Base-by-base conservation (phyloP, 257 asterid species). In the Phtheirospermum japonicum region DNA sequence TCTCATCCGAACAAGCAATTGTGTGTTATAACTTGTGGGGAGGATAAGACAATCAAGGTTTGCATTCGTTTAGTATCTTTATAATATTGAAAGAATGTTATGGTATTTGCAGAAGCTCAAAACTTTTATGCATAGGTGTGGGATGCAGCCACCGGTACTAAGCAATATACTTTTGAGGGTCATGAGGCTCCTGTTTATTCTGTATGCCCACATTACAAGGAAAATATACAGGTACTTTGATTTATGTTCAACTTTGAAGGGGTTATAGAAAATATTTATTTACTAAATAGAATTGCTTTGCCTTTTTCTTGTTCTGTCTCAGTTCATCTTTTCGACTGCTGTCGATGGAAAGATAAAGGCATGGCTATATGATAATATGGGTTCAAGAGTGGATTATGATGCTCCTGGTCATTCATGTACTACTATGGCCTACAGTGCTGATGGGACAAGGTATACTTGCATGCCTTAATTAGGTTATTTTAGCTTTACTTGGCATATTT, bases 341-440 rank as follows among this genome's bases (percentile, higher is more conserved):
- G 60, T 68, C 39, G 88, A 87, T 77, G 95, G 95, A 57, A 87
- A 80, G 75, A 84, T 87, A 63, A 87, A 73, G 77, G 86, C 80
- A 16, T 87, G 93, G 94, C 43, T 79, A 26, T 85, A 85, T 59
- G 88, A 86, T 57, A 77, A 81, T 57, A 9, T 57, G 73, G 91
- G 89, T 62, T 68, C 83, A 28, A 77, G 84, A 67, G 84, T 81
- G 32, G 80, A 81, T 42, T 86, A 79, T 59, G 81, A 79, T 57
- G 87, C 91, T 23, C 91, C 89, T n/a, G 88, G 88, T 59, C 83
- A 40, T 52, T 74, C 81, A 45, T 75, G 83, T 69, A 77, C 80
- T 31, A 77, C 82, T n/a, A 80, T 87, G 88, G 83, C 87, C 23
- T 82, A 85, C 58, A 77, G 81, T 74, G 75, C 84, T 64, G 85